A percentile compares a stretch with the other conserved stretches of the same genome.
Evolutionary conservation across 2,329 filamentous ascomycete species (phyloP).

Genomic region (Colletotrichum higginsianum): DNA sequence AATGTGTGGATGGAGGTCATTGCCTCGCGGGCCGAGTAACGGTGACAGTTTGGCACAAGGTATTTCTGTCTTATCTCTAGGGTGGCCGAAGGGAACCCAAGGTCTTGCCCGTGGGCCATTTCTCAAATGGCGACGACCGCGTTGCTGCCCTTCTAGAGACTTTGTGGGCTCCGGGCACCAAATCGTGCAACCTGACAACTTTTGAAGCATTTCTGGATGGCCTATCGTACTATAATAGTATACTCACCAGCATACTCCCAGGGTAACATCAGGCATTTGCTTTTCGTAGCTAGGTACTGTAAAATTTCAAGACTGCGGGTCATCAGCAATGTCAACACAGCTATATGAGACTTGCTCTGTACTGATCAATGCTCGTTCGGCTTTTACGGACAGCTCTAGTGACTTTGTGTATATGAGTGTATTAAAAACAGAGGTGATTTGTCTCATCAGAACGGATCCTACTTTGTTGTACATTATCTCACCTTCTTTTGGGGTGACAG

Average conservation of each 20-base stretch:
- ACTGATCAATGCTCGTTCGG: neutral
- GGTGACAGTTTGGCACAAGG: neutral
- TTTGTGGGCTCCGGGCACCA: too few species aligned
- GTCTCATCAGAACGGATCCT: constrained; percentile 35
- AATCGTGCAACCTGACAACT: too few species aligned
- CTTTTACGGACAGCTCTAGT: neutral
- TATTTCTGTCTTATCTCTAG: neutral
- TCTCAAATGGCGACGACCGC: too few species aligned
- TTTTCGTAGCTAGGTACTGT: too few species aligned
- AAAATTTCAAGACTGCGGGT: too few species aligned
- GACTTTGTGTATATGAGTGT: constrained; percentile 20
- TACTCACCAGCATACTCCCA: too few species aligned
- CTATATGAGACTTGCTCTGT: neutral
- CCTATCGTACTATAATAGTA: too few species aligned
- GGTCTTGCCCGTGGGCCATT: neutral
- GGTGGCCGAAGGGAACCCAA: too few species aligned
- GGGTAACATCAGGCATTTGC: too few species aligned
- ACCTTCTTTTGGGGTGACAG: constrained; percentile 21
- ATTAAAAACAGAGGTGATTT: constrained; percentile 39
- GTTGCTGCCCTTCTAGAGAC: too few species aligned
- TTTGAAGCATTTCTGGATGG: too few species aligned
- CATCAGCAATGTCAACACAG: too few species aligned
- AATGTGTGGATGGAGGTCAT: neutral
- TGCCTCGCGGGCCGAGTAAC: neutral
- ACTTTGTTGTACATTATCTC: constrained; percentile 41